Conservation (phyloP, 2,329 filamentous ascomycete genomes). For the Gremmenia infestans region DNA sequence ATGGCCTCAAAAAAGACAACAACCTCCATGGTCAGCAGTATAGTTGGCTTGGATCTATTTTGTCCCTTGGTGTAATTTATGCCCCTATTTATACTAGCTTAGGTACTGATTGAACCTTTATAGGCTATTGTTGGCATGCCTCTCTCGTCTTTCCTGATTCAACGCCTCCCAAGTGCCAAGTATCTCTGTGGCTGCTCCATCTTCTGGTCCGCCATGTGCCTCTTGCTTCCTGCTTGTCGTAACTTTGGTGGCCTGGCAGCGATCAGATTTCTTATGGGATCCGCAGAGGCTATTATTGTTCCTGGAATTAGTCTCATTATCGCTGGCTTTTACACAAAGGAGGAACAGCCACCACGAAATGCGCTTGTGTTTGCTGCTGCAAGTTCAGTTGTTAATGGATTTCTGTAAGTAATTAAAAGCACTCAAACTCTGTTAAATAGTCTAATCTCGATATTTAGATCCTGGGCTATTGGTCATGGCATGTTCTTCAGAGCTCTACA, state of each 20-base stretch:
- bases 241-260: constrained; percentile 7
- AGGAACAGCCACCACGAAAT: constrained; percentile 48
- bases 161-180: constrained; percentile 42
- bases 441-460: too few species aligned
- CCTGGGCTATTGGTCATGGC: too few species aligned
- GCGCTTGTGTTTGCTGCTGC: constrained; percentile 37
- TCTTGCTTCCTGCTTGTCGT: constrained; percentile 6
- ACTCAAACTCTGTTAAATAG: too few species aligned
- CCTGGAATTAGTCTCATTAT: constrained; percentile 32
- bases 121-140: constrained; percentile 38
- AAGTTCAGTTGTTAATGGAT: constrained; percentile 17
- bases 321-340: constrained; percentile 38
- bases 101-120: too few species aligned
- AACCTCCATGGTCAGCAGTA: constrained; percentile 46
- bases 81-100: too few species aligned
- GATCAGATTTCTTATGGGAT: constrained; percentile 26
- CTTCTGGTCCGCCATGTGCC: constrained; percentile 30
- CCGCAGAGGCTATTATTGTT: constrained; percentile 23
- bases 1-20: constrained; percentile 50
- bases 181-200: constrained; percentile 36
- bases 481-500: too few species aligned
- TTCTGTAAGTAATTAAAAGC: too few species aligned
- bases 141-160: constrained; percentile 40
- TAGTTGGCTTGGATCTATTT: constrained; percentile 48
- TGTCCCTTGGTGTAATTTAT: constrained; percentile 38